A percentile compares a stretch with the other conserved stretches of the same genome.
These are phyloP conservation scores for Solanum chaucha DNA, from an alignment of 257 asterid species.

Conservation along the genomic window DNA sequence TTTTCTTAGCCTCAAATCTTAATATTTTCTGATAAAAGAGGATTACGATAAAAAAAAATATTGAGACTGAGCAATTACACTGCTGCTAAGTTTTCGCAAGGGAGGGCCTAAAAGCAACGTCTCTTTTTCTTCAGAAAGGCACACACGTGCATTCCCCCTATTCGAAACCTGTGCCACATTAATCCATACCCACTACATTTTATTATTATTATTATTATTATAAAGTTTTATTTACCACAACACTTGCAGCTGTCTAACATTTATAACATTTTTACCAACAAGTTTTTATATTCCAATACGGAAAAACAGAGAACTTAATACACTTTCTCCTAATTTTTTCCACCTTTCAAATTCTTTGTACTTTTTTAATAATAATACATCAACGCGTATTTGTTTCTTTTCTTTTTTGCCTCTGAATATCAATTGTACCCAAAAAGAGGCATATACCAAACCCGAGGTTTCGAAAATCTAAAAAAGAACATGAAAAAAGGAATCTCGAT, in stretches of 20 bases:
- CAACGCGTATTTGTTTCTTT: neutral
- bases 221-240: neutral
- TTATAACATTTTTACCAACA: neutral
- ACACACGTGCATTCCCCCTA: constrained; percentile 46
- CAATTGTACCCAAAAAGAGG: constrained; percentile 19
- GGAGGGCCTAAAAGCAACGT: constrained; percentile 21
- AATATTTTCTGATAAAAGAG: no score
- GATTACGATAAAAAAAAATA: neutral
- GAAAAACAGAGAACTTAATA: neutral
- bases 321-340: neutral
- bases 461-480: constrained; percentile 19
- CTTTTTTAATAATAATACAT: neutral
- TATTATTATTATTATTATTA: neutral
- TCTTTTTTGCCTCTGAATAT: constrained; percentile 9
- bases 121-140: constrained; percentile 9
- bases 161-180: constrained; percentile 26
- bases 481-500: constrained; percentile 36
- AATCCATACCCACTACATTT: neutral
- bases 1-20: no score
- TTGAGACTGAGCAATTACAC: neutral
- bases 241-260: neutral
- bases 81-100: neutral
- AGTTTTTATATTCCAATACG: neutral
- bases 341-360: neutral
- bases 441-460: constrained; percentile 39